Base-by-base conservation (phyloP, 768 basidiomycete genomes). In the Ramaria rubella region DNA sequence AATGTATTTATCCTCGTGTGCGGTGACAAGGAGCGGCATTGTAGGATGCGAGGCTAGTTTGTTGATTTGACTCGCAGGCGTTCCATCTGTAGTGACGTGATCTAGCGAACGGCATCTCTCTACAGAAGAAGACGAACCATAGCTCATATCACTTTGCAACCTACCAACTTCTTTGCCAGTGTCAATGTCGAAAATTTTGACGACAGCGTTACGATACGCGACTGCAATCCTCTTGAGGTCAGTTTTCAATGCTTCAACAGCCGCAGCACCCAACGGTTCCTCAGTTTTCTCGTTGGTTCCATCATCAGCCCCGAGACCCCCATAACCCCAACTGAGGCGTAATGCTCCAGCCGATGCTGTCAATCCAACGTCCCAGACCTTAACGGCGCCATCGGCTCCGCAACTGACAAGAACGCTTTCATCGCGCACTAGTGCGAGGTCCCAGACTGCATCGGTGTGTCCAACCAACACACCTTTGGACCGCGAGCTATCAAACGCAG, bases 381-480 rank as follows among this genome's bases (percentile, higher is more conserved):
- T 96, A 62, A 97, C 87, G 0, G 81, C 73, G 19, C 94, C 94
- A 67, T 98, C 95, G 4, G 94, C 89, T 45, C 90, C 87, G 67
- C 90, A 92, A 61, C 88, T 90, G 55, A 95, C 89, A 40, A 98
- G 77, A 7, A 87, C 85, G 57, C 81, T 82, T 68, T 91, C 88
- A 60, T 90, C 87, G 54, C 89, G 79, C 26, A 92, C 81, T 21
- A 95, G 80, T 9, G 89, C 86, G 50, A 98, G 74, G 67, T 94
- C 96, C 96, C 96, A 99, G 24, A 97, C 88, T 5, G 92, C 92
- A 67, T 99, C 94, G 4, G 92, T 91, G 68, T 96, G 92, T 3
- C 94, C 93, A 29, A 94, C 83, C 27, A 98, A 78, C 61, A 87
- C 85, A 31, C 87, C 87, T 34, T 87, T 79, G 27, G 83, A 78